phyloP scores from a whole-genome alignment of 768 basidiomycete genomes.

The Collybia nuda region DNA sequence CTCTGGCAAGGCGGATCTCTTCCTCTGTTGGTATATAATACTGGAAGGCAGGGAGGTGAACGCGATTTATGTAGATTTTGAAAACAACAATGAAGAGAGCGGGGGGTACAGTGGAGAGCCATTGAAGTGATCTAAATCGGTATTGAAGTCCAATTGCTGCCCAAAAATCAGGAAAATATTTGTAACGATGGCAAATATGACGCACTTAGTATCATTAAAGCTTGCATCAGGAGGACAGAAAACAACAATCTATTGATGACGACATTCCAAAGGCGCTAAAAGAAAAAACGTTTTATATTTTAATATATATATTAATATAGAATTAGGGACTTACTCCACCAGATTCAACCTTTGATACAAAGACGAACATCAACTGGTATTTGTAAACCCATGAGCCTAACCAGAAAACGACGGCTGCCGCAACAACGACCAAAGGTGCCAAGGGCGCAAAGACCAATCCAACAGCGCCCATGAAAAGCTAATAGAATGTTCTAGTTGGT shows the following conservation, averaged over 20 bases:
- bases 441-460: conserved; percentile 93
- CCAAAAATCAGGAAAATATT: conserved; percentile 9
- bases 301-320: conserved; percentile 3
- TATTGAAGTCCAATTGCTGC: conserved; percentile 85
- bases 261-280: conserved; percentile 91
- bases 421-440: conserved; percentile 85
- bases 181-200: conserved; percentile 6
- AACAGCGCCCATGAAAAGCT: conserved; percentile 92
- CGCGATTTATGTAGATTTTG: conserved; percentile 80
- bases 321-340: conserved; percentile 70
- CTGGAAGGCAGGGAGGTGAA: conserved; percentile 66
- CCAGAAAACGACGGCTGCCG: conserved; percentile 87
- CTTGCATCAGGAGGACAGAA: conserved; percentile 83
- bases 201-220: conserved; percentile 84
- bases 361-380: conserved; percentile 97
- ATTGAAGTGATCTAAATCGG: conserved; percentile 69
- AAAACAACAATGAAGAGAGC: conserved; percentile 75
- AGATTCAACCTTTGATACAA: conserved; percentile 83
- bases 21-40: conserved; percentile 84
- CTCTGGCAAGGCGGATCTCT: conserved; percentile 71
- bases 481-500: background rate
- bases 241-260: conserved; percentile 84
- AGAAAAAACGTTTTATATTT: no score
- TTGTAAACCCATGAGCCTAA: conserved; percentile 87
- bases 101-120: conserved; percentile 86